Conservation (phyloP, 352 stramenopile genomes). For the Peronospora destructor region DNA sequence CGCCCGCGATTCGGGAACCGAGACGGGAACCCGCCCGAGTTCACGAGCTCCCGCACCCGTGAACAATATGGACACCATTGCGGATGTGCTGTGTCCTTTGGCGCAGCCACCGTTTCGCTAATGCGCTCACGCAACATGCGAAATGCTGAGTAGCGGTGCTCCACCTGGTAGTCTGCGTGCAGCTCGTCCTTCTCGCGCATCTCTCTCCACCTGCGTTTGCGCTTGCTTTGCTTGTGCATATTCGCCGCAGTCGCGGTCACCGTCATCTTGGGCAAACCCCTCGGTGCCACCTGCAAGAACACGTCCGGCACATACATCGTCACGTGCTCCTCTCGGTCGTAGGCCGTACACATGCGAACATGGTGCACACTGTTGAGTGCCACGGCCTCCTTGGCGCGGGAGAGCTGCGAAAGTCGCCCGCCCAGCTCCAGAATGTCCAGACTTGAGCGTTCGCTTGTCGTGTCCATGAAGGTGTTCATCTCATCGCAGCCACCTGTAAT, state of each 20-base stretch:
- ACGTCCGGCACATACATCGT: conserved; percentile 49
- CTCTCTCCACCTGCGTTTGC: conserved; percentile 16
- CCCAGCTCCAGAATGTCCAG: conserved; percentile 17
- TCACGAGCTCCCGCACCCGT: conserved; percentile 34
- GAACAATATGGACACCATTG: conserved; percentile 53
- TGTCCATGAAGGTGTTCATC: conserved; percentile 8
- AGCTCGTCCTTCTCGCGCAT: conserved; percentile 17
- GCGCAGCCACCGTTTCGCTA: conserved; percentile 15
- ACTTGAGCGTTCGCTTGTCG: conserved; percentile 17
- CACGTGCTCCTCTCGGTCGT: conserved; percentile 22
- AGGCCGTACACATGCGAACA: conserved; percentile 29
- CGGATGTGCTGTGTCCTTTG: neutral
- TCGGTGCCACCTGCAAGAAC: conserved; percentile 34
- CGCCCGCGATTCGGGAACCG: conserved; percentile 24
- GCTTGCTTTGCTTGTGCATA: conserved; percentile 7
- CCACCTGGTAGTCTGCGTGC: conserved; percentile 38
- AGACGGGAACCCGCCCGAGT: conserved; percentile 39
- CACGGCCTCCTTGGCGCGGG: conserved; percentile 31
- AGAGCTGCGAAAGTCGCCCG: conserved; percentile 22
- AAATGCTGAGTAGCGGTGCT: conserved; percentile 57
- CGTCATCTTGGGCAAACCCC: conserved; percentile 29
- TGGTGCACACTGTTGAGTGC: conserved; percentile 55
- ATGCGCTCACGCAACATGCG: conserved; percentile 36
- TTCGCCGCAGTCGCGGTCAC: neutral
- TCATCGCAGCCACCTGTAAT: neutral